Evolutionary conservation across 176 grass and related monocot species (phyloP).

Genomic region (Carex pumila): DNA sequence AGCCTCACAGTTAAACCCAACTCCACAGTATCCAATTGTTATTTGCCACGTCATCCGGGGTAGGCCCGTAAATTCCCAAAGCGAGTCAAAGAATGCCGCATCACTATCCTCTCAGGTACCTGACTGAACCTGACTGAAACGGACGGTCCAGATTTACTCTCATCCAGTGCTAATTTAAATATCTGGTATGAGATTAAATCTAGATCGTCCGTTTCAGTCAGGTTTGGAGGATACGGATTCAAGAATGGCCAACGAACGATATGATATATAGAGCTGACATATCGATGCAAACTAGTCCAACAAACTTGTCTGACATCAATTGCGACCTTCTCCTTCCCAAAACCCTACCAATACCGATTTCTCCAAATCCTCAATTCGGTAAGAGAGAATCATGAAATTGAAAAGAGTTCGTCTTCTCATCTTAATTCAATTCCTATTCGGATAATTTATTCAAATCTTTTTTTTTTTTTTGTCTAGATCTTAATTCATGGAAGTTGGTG

Average conservation of each 20-base stretch:
- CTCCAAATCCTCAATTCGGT: constrained; percentile 9
- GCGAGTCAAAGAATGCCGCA: neutral
- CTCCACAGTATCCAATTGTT: neutral
- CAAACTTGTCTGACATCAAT: neutral
- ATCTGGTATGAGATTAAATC: too few species aligned
- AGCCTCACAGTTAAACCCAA: neutral
- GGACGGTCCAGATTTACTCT: too few species aligned
- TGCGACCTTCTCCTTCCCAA: neutral
- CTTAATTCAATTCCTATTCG: neutral
- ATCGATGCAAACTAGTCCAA: neutral
- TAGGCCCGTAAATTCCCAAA: neutral
- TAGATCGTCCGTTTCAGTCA: too few species aligned
- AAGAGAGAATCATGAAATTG: neutral
- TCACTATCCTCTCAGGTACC: too few species aligned
- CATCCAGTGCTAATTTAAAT: too few species aligned
- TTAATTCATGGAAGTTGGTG: constrained; percentile 38
- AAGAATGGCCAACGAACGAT: neutral
- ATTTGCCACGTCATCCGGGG: neutral
- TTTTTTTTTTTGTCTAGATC: neutral
- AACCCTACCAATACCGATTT: constrained; percentile 7
- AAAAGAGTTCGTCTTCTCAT: neutral
- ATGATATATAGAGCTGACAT: neutral
- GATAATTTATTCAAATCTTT: neutral
- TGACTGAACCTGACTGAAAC: too few species aligned
- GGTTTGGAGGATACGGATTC: too few species aligned